These are phyloP conservation scores for Globisporangium megalacanthum DNA, from an alignment of 352 stramenopile genomes.

Conservation along the genomic window DNA sequence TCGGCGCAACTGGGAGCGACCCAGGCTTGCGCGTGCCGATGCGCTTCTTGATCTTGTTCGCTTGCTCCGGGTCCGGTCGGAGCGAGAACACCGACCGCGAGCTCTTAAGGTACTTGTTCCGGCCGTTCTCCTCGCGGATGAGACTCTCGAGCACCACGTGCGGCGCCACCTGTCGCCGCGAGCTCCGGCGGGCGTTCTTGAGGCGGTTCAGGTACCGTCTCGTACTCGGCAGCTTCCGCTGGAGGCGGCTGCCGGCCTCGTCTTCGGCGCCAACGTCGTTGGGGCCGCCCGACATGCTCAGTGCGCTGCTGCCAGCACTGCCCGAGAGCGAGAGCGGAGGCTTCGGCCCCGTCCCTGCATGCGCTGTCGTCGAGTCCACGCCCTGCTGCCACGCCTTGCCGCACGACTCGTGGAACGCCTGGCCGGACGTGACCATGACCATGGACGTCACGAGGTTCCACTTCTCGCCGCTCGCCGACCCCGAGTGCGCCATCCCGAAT, in stretches of 20 bases:
- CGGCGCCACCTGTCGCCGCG: conserved; percentile 56
- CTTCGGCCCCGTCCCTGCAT: no score
- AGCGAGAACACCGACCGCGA: conserved; percentile 70
- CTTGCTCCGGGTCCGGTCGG: conserved; percentile 66
- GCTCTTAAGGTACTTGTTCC: conserved; percentile 83
- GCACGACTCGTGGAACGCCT: conserved; percentile 85
- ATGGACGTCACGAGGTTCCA: conserved; percentile 84
- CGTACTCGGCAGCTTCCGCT: conserved; percentile 77
- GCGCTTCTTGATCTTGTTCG: conserved; percentile 74
- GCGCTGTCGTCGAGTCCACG: conserved; percentile 29
- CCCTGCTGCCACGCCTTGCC: conserved; percentile 81
- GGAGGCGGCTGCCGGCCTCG: conserved; percentile 45
- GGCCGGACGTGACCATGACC: conserved; percentile 71
- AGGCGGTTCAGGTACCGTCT: conserved; percentile 72
- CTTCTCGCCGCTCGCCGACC: conserved; percentile 57
- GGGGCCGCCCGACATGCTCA: conserved; percentile 16
- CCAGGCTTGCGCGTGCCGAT: conserved; percentile 57
- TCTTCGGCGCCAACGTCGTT: conserved; percentile 24
- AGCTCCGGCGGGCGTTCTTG: conserved; percentile 61
- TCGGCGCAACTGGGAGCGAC: conserved; percentile 49
- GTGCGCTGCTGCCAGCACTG: not conserved
- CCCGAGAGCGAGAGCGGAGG: conserved; percentile 9
- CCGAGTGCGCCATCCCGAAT: conserved; percentile 81
- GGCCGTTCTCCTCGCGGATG: conserved; percentile 69
- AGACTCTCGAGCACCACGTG: conserved; percentile 79